Evolutionary conservation across 1,284 basidiomycete genomes (phyloP).

Genomic region (Ceratobasidium sp.): DNA sequence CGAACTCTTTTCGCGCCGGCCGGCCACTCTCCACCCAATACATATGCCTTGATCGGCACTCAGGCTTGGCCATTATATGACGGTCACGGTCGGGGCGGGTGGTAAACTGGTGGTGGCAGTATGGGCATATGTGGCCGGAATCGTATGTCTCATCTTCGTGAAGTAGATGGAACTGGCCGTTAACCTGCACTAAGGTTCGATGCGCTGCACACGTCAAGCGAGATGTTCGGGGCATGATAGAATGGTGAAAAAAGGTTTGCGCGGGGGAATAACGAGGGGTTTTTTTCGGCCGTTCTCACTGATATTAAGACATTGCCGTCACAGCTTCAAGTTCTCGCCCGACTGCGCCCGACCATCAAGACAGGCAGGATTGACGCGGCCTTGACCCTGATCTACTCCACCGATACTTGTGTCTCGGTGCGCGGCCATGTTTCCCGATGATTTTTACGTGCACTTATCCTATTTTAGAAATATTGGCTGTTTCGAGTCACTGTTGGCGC

Average conservation of each 20-base stretch:
- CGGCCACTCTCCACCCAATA: background rate
- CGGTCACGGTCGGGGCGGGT: background rate
- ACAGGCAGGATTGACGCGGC: too few relatives aligned
- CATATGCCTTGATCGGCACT: background rate
- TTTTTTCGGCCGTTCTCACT: too few relatives aligned
- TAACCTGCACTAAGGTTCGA: background rate
- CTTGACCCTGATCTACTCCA: too few relatives aligned
- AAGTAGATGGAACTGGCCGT: background rate
- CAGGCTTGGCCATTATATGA: constrained; percentile 11
- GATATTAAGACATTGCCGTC: too few relatives aligned
- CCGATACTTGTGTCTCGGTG: background rate
- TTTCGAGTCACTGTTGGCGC: background rate
- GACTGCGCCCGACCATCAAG: too few relatives aligned
- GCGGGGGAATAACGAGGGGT: too few relatives aligned
- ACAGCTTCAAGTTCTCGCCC: too few relatives aligned
- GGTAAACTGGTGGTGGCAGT: background rate
- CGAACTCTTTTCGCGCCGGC: background rate
- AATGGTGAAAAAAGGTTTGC: background rate
- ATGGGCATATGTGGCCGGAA: background rate
- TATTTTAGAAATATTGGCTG: background rate
- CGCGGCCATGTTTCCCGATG: background rate
- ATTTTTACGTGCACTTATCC: background rate
- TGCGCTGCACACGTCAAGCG: background rate
- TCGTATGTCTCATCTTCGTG: background rate
- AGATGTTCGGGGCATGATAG: background rate